These are phyloP conservation scores for Nissolia schottii DNA, from an alignment of 306 rosid genomes.

Conservation along the genomic window DNA sequence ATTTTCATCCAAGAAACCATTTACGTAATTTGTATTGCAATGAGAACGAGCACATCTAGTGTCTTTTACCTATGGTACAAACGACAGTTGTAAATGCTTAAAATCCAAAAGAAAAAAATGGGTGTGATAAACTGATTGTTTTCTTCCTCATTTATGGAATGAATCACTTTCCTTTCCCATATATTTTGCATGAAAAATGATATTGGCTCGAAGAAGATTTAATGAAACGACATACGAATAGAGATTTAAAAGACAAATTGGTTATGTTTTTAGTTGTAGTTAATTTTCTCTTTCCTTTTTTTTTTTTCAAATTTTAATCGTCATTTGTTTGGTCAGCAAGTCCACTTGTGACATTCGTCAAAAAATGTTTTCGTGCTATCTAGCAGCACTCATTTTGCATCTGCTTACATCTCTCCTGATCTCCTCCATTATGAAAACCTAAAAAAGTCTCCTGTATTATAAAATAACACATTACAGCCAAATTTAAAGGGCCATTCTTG, in stretches of 20 bases:
- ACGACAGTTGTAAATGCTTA: not conserved
- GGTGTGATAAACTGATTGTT: not conserved
- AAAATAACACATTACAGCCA: not conserved
- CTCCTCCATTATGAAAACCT: not conserved
- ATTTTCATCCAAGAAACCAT: conserved; percentile 10
- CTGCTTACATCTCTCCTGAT: not conserved
- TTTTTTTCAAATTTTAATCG: no score
- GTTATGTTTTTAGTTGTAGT: no score
- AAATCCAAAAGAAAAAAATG: not conserved
- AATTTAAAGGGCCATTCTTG: not conserved
- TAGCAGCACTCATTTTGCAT: no score
- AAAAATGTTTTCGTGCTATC: no score
- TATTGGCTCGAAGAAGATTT: no score
- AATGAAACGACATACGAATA: no score
- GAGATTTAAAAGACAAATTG: no score
- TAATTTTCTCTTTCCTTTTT: no score
- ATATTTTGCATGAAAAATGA: no score
- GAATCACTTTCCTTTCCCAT: not conserved
- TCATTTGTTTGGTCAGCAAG: no score
- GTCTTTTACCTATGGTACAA: not conserved
- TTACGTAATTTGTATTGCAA: not conserved
- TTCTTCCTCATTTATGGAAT: not conserved
- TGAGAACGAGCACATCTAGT: not conserved
- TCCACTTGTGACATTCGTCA: no score
- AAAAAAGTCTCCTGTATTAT: not conserved